Percentiles rank a stretch among this genome's conserved stretches.
Evolutionary conservation across 192 early-diverging fungal species (phyloP).

Genomic region (Globomyces pollinis-pini): DNA sequence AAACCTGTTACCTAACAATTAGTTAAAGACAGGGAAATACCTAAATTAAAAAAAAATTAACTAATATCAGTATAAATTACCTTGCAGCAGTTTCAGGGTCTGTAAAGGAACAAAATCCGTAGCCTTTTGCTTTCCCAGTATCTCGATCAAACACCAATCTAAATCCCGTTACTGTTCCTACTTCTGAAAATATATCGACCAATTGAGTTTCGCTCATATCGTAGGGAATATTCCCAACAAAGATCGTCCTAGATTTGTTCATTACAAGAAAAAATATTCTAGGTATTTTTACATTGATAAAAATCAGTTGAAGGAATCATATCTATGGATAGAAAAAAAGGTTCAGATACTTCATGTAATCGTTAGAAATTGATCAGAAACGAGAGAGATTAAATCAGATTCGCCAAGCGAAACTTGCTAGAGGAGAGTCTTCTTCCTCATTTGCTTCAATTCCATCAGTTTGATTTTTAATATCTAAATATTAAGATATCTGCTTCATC

Average conservation of each 20-base stretch:
- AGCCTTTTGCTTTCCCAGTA: conserved; percentile 80
- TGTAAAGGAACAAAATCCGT: conserved; percentile 84
- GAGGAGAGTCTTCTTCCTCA: not conserved
- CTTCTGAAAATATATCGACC: conserved; percentile 84
- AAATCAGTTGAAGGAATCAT: not conserved
- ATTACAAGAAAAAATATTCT: conserved; percentile 6
- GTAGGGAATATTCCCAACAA: conserved; percentile 74
- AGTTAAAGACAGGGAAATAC: not conserved
- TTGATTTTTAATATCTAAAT: not conserved
- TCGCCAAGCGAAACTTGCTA: not conserved
- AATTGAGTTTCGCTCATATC: conserved; percentile 91
- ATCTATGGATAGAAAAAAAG: not conserved
- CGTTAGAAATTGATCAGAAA: conserved; percentile 5
- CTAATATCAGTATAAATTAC: conserved; percentile 13
- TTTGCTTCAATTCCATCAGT: not conserved
- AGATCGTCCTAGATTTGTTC: not conserved
- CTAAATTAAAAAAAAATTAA: not conserved
- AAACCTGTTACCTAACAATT: not conserved
- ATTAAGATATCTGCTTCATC: not conserved
- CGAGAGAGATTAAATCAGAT: not conserved
- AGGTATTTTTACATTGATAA: no score
- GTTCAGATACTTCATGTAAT: no score
- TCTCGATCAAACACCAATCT: conserved; percentile 90
- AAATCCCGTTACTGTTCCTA: conserved; percentile 60
- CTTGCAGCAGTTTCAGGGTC: conserved; percentile 6